Conservation (phyloP, 148 eudicot genomes). For the Heliamphora exappendiculata region DNA sequence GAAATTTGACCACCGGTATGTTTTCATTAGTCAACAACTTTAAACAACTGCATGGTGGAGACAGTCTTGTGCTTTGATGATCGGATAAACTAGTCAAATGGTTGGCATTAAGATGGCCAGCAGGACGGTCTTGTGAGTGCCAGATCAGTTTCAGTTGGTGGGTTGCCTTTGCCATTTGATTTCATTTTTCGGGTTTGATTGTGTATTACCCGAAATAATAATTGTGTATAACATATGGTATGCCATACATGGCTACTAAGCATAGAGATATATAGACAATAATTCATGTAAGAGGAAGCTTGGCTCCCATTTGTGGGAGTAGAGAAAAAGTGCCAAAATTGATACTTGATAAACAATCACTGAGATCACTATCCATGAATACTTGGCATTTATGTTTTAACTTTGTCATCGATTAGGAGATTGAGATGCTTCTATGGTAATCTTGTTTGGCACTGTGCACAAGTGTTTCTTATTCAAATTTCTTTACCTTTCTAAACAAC, state of each 20-base stretch:
- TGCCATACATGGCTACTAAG: neutral
- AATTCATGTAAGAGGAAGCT: neutral
- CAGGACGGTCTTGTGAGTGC: neutral
- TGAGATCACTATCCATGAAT: neutral
- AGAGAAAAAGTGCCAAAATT: neutral
- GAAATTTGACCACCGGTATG: slow-evolving; percentile 2
- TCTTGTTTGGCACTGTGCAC: too few relatives aligned
- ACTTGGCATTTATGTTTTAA: neutral
- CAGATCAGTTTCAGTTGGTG: neutral
- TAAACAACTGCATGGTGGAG: neutral
- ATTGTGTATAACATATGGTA: neutral
- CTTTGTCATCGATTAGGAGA: neutral
- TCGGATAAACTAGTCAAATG: neutral
- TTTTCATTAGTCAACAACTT: neutral
- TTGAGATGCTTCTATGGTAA: neutral
- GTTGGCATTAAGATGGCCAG: neutral
- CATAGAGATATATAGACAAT: neutral
- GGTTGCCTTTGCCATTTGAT: neutral
- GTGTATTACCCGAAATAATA: neutral
- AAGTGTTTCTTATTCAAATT: too few relatives aligned
- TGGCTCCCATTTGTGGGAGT: slow-evolving; percentile 5
- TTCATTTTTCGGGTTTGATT: neutral
- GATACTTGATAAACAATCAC: neutral
- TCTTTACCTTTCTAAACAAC: neutral
- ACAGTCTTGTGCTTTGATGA: neutral